Evolutionary conservation across 2,329 filamentous ascomycete genomes (phyloP).

Genomic region (Thelonectria discophora): DNA sequence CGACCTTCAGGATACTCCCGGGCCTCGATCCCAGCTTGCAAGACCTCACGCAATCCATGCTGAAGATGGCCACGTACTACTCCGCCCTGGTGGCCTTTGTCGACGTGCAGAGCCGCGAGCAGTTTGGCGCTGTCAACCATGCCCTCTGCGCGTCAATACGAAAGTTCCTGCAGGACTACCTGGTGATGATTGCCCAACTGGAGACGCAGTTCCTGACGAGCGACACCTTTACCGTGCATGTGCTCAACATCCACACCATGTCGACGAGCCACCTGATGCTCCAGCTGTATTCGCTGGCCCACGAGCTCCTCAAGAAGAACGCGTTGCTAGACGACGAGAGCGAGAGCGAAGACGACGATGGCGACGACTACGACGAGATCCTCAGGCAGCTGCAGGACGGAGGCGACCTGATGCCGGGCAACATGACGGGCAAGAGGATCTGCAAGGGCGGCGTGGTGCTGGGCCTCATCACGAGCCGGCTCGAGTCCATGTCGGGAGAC

Average conservation of each 20-base stretch:
- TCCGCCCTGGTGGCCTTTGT: conserved; percentile 91
- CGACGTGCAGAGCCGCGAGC: conserved; percentile 90
- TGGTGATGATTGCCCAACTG: conserved; percentile 90
- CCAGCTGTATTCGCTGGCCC: conserved; percentile 86
- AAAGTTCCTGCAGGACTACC: conserved; percentile 90
- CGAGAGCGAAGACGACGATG: conserved; percentile 76
- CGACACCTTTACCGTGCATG: conserved; percentile 87
- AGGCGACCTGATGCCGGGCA: conserved; percentile 79
- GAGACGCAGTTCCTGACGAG: conserved; percentile 94
- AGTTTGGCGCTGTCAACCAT: conserved; percentile 95
- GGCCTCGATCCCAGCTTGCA: conserved; percentile 91
- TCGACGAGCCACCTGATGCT: conserved; percentile 90
- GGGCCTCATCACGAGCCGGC: conserved; percentile 81
- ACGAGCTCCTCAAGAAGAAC: conserved; percentile 89
- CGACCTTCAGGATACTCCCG: conserved; percentile 78
- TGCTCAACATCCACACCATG: conserved; percentile 90
- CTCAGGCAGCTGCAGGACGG: conserved; percentile 89
- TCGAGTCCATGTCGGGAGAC: conserved; percentile 92
- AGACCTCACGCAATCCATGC: conserved; percentile 86
- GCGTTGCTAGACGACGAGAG: conserved; percentile 84
- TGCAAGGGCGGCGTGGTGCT: conserved; percentile 98
- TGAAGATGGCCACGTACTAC: conserved; percentile 95
- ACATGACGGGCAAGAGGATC: conserved; percentile 86
- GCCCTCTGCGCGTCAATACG: conserved; percentile 95
- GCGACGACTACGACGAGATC: conserved; percentile 90